Evolutionary conservation across 805 yeast genomes (phyloP).

Genomic region (Candida arabinofermentans): DNA sequence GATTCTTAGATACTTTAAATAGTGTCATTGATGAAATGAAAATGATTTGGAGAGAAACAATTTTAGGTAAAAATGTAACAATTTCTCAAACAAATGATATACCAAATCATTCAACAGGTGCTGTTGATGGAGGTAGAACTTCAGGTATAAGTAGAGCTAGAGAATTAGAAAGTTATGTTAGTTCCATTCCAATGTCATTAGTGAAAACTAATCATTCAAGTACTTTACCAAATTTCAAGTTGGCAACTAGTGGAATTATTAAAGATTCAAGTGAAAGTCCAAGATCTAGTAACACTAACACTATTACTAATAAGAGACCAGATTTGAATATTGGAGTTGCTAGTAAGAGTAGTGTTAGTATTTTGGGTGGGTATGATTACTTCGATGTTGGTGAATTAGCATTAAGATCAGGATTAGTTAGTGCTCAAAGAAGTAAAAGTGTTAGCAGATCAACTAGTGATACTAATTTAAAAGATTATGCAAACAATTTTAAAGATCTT

Average conservation of each 20-base stretch:
- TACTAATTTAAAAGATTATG: slow-evolving; percentile 11
- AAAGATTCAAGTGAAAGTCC: slow-evolving; percentile 5
- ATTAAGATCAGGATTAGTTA: slow-evolving; percentile 36
- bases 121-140: slow-evolving; percentile 4
- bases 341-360: slow-evolving; percentile 23
- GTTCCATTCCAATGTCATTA: slow-evolving; percentile 32
- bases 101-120: slow-evolving; percentile 1
- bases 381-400: slow-evolving; percentile 55
- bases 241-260: background rate
- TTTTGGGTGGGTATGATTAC: slow-evolving; percentile 58
- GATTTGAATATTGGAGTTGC: slow-evolving; percentile 1
- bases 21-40: slow-evolving; percentile 46
- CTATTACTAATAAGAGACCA: slow-evolving; percentile 1
- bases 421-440: slow-evolving; percentile 25
- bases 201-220: slow-evolving; percentile 26
- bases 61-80: slow-evolving; percentile 5
- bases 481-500: slow-evolving; percentile 8
- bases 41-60: slow-evolving; percentile 29
- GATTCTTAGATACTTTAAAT: slow-evolving; percentile 50
- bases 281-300: too few species aligned
- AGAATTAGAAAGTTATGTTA: slow-evolving; percentile 25
- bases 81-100: slow-evolving; percentile 2
- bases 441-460: slow-evolving; percentile 27
- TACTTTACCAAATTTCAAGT: background rate
- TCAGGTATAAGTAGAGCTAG: slow-evolving; percentile 16